Base-by-base conservation (phyloP, 2,329 filamentous ascomycete species). In the Cercospora sp. region DNA sequence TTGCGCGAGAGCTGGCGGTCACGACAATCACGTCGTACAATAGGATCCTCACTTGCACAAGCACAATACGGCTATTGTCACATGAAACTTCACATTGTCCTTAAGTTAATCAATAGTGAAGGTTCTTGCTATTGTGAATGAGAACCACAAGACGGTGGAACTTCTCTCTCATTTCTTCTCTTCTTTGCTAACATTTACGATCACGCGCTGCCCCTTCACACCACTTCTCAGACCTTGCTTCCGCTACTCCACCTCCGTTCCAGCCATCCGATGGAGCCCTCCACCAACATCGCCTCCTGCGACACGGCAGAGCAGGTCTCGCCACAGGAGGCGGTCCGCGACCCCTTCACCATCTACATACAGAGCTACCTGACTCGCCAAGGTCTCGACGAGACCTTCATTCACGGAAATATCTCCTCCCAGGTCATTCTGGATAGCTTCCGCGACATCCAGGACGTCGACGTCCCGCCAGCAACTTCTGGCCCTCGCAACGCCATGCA, bases 351-450 rank as follows among this genome's bases (percentile, higher is more conserved):
- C 9, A 45, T 18, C 10, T 64, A 64, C 23, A 18, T 64, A 1
- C 62, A 45, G 16, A 18, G 20, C 23, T 64, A 64, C 23, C 26
- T 64, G 18, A 45, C 20, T 26, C 33, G 26, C 10, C 28, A 45
- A 30, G 62, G 62, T n/a, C 51, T 64, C 2, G 53, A 64, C 53
- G 62, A 45, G 53, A 20, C 8, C 8, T 64, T 64, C 33, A 16
- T 64, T 6, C 20, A 42, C 10, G 62, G 48, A 28, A 64, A 64
- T 42, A 59, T 64, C 53, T 31, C 18, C 13, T 13, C 62, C 7
- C 6, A 64, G 23, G 33, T 59, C 13, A 31, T 64, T 30, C 23
- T 58, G 6, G 51, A 45, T 9, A 23, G 33, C 26, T 33, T 64
- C 6, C 30, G 23, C 6, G 33, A 64, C 20, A 18, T 23, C 20